Conservation (phyloP, 2,329 filamentous ascomycete genomes). For the Gaeumannomyces sp. region DNA sequence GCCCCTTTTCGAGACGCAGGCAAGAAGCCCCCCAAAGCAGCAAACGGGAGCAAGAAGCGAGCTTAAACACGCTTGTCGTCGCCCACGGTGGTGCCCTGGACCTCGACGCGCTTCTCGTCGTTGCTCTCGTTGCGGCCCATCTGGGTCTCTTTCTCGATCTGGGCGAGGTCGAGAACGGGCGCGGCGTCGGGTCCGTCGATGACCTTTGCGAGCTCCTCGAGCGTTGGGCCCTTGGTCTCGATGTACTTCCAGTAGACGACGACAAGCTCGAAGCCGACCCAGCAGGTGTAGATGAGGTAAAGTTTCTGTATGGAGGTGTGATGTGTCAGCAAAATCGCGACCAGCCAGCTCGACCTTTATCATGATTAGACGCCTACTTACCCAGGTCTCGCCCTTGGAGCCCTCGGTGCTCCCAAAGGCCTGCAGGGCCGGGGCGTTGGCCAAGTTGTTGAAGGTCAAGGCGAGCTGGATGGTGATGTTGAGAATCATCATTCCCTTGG, state of each 20-base stretch:
- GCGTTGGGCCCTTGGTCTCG: slow-evolving; percentile 7
- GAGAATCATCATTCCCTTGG: slow-evolving; percentile 15
- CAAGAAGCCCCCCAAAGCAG: too few species aligned
- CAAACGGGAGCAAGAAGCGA: neutral
- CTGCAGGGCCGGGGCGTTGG: slow-evolving; percentile 8
- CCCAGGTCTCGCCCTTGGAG: neutral
- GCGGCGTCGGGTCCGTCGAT: slow-evolving; percentile 8
- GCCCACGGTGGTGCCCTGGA: neutral
- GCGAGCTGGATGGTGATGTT: slow-evolving; percentile 6
- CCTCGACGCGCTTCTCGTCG: slow-evolving; percentile 21
- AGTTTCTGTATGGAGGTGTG: slow-evolving; percentile 6
- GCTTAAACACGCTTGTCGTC: neutral
- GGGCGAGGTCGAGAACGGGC: slow-evolving; percentile 5
- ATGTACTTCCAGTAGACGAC: slow-evolving; percentile 8
- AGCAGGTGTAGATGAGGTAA: slow-evolving; percentile 7
- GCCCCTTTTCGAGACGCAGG: too few species aligned
- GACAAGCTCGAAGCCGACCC: slow-evolving; percentile 5
- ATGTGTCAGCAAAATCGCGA: neutral
- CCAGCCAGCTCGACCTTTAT: too few species aligned
- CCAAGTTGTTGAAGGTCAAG: slow-evolving; percentile 7
- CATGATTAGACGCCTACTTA: neutral
- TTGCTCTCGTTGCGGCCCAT: slow-evolving; percentile 25
- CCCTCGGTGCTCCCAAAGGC: slow-evolving; percentile 4
- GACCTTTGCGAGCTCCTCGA: slow-evolving; percentile 9
- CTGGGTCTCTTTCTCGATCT: slow-evolving; percentile 24